Conservation (phyloP, 2,329 filamentous ascomycete genomes). For the Curvularia hawaiiensis region DNA sequence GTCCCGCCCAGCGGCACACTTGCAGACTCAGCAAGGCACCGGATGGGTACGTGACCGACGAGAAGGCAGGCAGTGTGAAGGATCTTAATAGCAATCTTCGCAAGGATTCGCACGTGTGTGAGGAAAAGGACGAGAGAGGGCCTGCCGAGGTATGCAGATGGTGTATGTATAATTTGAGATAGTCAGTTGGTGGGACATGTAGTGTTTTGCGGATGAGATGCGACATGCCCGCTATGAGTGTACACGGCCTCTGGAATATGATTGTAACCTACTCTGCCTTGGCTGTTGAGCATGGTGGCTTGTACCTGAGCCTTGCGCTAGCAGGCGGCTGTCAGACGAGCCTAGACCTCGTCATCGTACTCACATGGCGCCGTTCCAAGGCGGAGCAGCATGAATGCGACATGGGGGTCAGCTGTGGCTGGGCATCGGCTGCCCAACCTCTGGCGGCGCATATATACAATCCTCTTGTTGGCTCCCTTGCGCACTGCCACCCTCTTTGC, state of each 20-base stretch:
- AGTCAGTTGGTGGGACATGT: constrained; percentile 17
- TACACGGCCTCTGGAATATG: constrained; percentile 17
- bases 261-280: constrained; percentile 11
- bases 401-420: constrained; percentile 40
- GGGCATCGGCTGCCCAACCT: constrained; percentile 33
- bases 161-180: constrained; percentile 29
- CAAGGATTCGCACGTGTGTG: background rate
- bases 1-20: constrained; percentile 1
- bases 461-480: constrained; percentile 22
- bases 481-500: constrained; percentile 21
- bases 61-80: constrained; percentile 1
- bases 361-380: constrained; percentile 29
- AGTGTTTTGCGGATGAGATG: constrained; percentile 24
- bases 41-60: constrained; percentile 1
- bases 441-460: constrained; percentile 22
- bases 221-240: constrained; percentile 36
- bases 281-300: constrained; percentile 15
- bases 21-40: constrained; percentile 8
- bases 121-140: constrained; percentile 7
- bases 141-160: constrained; percentile 13
- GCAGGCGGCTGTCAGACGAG: constrained; percentile 20
- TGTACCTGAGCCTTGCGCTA: constrained; percentile 31
- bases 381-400: constrained; percentile 28
- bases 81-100: constrained; percentile 9
- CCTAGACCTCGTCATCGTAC: constrained; percentile 27